Base-by-base conservation (phyloP, 1,139 yeast genomes). In the Hemisphaericaspora xylanilytica region DNA sequence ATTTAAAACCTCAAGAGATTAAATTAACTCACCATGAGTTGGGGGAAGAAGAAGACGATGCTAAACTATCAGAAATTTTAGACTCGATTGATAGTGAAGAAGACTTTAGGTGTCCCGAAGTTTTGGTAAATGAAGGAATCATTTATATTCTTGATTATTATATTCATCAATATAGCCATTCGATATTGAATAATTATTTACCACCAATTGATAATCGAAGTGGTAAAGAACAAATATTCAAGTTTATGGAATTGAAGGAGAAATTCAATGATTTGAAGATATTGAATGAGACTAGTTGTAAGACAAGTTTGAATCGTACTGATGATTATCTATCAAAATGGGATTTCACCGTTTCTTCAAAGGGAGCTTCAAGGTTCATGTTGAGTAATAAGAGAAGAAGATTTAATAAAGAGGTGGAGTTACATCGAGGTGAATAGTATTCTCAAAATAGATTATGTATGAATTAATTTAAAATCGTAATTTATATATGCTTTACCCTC, bases 131-230 rank as follows among this genome's bases (percentile, higher is more conserved):
- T 46, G 84, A 79, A 47, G 81, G 82, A 1, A 68, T 82, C 31
- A 62, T 78, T 25, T 85, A 81, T 45, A 63, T 85, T 7, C 63
- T 85, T 40, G 85, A 81, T 49, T 75, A 77, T 48, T 80, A 78
- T 48, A 74, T 79, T 42, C 81, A 80, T 45, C 73, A 70, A 47
- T 67, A 63, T 62, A 60, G 60, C 45, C 61, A 58, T 39, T 61
- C 64, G 12, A 53, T 59, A 8, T 52, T 63, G 37, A 60, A 55
- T 39, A 54, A 55, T n/a, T 63, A 53, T 44, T 51, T 63, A 50
- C 68, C 68, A 2, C 38, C 52, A 15, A 44, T 56, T 6, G 72
- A 70, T 42, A 46, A 55, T 6, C 61, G 52, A 11, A 54, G 67
- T 2, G 74, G 74, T 7, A 70, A 70, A 50, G 75, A 69, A 44